A percentile compares a stretch with the other conserved stretches of the same genome.
phyloP scores from a whole-genome alignment of 345 rosid species.

The Citrus hindsii region DNA sequence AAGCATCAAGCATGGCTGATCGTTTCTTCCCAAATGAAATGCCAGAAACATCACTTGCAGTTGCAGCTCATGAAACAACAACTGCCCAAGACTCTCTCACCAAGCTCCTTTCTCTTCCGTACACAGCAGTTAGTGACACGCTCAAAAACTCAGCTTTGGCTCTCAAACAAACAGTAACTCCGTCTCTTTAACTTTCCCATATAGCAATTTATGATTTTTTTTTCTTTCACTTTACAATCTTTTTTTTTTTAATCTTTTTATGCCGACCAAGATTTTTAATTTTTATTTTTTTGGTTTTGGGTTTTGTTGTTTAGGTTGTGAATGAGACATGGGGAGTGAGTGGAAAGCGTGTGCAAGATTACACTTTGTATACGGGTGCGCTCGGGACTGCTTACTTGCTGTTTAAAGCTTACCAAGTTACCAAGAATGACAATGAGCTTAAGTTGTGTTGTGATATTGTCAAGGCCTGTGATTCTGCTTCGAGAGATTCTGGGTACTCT shows the following conservation, averaged over 20 bases:
- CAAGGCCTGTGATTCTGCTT: slow-evolving; percentile 61
- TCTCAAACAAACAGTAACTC: slow-evolving; percentile 40
- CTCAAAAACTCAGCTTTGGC: slow-evolving; percentile 38
- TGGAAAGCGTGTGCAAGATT: slow-evolving; percentile 46
- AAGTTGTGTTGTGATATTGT: slow-evolving; percentile 49
- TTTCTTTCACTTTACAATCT: background rate
- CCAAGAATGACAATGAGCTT: slow-evolving; percentile 49
- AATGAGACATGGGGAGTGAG: slow-evolving; percentile 52
- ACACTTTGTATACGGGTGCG: slow-evolving; percentile 52
- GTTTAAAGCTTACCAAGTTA: slow-evolving; percentile 47
- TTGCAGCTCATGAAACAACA: background rate
- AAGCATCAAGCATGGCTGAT: slow-evolving; percentile 27
- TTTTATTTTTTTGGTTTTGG: background rate
- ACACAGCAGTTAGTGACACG: slow-evolving; percentile 26
- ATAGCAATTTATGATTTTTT: background rate
- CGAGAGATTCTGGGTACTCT: slow-evolving; percentile 46
- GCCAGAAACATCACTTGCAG: slow-evolving; percentile 18
- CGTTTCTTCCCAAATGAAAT: slow-evolving; percentile 40
- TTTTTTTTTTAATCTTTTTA: background rate
- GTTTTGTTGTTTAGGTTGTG: slow-evolving; percentile 39
- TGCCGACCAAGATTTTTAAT: background rate
- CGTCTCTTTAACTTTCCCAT: background rate
- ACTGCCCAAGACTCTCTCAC: slow-evolving; percentile 25
- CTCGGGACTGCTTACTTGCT: slow-evolving; percentile 64
- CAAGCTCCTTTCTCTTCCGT: slow-evolving; percentile 40